Conservation (phyloP, 2,329 filamentous ascomycete genomes). For the Dothiorella sarmentorum region DNA sequence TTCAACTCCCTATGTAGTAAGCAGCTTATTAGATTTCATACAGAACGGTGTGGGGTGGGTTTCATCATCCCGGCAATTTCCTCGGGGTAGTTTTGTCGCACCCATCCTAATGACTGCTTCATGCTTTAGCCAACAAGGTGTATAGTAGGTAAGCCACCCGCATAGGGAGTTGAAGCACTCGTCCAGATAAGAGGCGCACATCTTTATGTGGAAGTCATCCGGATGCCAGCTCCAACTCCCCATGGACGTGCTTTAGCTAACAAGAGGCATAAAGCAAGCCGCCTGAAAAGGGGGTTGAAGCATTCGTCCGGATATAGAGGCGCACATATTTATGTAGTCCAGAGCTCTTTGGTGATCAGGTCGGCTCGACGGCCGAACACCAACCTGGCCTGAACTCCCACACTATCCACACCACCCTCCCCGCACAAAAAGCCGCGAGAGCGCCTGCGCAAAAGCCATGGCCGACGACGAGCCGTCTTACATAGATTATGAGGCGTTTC, state of each 20-base stretch:
- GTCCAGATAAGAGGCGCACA: background rate
- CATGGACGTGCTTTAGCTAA: background rate
- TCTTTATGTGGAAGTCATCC: background rate
- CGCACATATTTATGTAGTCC: too few species aligned
- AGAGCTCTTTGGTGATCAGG: background rate
- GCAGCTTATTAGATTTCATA: too few species aligned
- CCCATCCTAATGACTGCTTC: too few species aligned
- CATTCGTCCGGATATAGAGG: background rate
- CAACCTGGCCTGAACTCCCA: constrained; percentile 5
- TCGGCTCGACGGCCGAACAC: background rate
- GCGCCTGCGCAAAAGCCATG: background rate
- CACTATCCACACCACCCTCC: background rate
- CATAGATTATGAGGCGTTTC: constrained; percentile 92
- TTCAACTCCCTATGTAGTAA: too few species aligned
- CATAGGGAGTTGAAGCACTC: background rate
- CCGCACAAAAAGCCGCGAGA: background rate
- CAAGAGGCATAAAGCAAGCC: background rate
- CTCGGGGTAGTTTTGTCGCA: too few species aligned
- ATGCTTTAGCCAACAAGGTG: too few species aligned
- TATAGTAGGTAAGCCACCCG: too few species aligned
- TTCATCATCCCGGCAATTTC: too few species aligned
- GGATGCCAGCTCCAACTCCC: background rate
- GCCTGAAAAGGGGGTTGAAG: too few species aligned
- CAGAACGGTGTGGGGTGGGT: too few species aligned
- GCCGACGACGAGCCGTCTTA: constrained; percentile 61